phyloP scores from a whole-genome alignment of 805 yeast genomes.

The Nadsonia fulvescens region DNA sequence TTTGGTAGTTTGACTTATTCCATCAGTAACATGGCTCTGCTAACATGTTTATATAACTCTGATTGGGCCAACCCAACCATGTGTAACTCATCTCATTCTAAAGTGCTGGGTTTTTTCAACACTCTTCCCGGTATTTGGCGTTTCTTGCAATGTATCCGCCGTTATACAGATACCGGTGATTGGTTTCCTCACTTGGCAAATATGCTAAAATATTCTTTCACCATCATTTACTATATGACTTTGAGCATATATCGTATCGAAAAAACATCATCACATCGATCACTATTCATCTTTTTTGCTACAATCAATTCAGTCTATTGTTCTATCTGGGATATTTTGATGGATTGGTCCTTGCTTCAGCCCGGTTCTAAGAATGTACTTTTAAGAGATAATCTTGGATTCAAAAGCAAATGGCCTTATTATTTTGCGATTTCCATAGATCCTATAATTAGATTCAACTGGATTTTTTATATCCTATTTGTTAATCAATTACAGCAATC shows the following conservation, averaged over 20 bases:
- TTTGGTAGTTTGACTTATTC: constrained; percentile 79
- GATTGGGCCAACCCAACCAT: constrained; percentile 33
- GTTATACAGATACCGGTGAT: constrained; percentile 84
- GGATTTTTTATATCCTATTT: constrained; percentile 80
- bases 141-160: constrained; percentile 73
- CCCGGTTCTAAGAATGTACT: constrained; percentile 35
- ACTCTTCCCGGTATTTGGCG: constrained; percentile 84
- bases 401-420: constrained; percentile 39
- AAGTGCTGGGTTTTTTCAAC: constrained; percentile 65
- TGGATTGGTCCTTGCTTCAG: constrained; percentile 92
- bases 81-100: constrained; percentile 31
- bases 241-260: constrained; percentile 67
- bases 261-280: constrained; percentile 24
- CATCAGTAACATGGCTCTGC: constrained; percentile 67
- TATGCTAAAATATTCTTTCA: constrained; percentile 53
- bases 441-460: constrained; percentile 64
- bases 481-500: constrained; percentile 67
- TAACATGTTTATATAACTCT: constrained; percentile 63
- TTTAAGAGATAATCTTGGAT: constrained; percentile 57
- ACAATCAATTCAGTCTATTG: constrained; percentile 51
- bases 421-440: constrained; percentile 61
- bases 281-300: constrained; percentile 57
- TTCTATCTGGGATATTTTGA: constrained; percentile 71
- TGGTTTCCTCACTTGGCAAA: constrained; percentile 94
- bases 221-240: constrained; percentile 49